Conservation (phyloP, 306 rosid species). For the Canavalia gladiata region DNA sequence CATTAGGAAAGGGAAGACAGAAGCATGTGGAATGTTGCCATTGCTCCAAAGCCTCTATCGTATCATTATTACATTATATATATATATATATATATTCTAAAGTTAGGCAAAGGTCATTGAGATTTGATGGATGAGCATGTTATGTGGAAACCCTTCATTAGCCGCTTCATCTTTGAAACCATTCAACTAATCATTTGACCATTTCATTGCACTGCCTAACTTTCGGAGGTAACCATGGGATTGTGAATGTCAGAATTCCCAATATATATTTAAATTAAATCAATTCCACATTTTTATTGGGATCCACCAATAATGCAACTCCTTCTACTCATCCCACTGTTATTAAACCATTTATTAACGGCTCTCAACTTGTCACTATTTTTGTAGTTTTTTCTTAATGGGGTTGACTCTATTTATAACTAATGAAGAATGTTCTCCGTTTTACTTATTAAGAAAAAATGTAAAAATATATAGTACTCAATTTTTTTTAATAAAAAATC, state of each 20-base stretch:
- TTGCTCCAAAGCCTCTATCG: constrained; percentile 45
- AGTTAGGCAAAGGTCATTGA: constrained; percentile 42
- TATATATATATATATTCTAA: not conserved
- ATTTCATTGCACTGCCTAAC: constrained; percentile 50
- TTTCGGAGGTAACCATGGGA: constrained; percentile 35
- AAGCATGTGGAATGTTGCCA: constrained; percentile 45
- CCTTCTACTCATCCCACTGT: not conserved
- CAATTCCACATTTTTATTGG: not conserved
- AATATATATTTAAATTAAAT: not conserved
- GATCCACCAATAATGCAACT: not conserved
- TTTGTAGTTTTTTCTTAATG: not conserved
- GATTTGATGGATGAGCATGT: constrained; percentile 22
- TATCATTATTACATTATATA: not conserved
- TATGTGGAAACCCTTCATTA: not conserved
- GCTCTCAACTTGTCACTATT: not conserved
- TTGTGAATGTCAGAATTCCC: not conserved
- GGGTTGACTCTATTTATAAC: not conserved
- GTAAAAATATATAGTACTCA: too few species aligned
- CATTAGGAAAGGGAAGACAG: constrained; percentile 50
- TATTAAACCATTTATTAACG: not conserved
- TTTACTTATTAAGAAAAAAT: too few species aligned
- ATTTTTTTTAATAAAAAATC: too few species aligned
- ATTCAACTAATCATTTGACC: constrained; percentile 21
- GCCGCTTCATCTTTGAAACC: constrained; percentile 7
- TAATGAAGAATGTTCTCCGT: not conserved